These are phyloP conservation scores for Rhynchosporium graminicola DNA, from an alignment of 2,329 filamentous ascomycete genomes.

Conservation along the genomic window DNA sequence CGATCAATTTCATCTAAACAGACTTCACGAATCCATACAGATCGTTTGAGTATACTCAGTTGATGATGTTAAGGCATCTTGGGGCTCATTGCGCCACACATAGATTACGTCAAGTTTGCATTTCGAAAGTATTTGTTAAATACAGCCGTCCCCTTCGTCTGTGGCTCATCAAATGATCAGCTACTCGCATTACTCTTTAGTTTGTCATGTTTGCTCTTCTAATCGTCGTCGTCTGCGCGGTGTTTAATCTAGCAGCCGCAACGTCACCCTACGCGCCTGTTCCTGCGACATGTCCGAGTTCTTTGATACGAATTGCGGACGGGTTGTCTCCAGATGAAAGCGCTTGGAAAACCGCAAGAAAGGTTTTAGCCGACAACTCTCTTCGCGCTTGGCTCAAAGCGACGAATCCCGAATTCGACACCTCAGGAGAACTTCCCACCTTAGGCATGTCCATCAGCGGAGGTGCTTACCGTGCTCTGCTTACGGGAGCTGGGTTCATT, in stretches of 20 bases:
- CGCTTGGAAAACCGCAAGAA: slow-evolving; percentile 18
- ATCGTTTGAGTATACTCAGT: background rate
- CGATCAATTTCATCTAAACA: background rate
- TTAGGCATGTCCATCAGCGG: slow-evolving; percentile 36
- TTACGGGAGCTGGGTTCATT: slow-evolving; percentile 37
- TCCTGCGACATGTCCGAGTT: slow-evolving; percentile 16
- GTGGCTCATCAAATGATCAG: background rate
- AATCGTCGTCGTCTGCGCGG: background rate
- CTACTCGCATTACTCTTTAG: background rate
- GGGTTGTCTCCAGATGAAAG: slow-evolving; percentile 18
- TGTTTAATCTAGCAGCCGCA: background rate
- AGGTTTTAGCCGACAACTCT: slow-evolving; percentile 16
- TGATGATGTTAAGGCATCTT: no score
- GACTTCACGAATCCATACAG: background rate
- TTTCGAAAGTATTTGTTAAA: no score
- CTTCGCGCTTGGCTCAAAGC: slow-evolving; percentile 18
- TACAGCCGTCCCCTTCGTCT: background rate
- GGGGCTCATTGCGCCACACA: no score
- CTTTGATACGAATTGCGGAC: slow-evolving; percentile 16
- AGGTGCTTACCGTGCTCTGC: slow-evolving; percentile 37
- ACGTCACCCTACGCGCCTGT: slow-evolving; percentile 18
- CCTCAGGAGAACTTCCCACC: slow-evolving; percentile 24
- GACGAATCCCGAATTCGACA: slow-evolving; percentile 9
- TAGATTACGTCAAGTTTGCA: background rate
- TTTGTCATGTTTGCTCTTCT: slow-evolving; percentile 2